Evolutionary conservation across 768 basidiomycete genomes (phyloP).

Genomic region (Macrolepiota dolichaula): DNA sequence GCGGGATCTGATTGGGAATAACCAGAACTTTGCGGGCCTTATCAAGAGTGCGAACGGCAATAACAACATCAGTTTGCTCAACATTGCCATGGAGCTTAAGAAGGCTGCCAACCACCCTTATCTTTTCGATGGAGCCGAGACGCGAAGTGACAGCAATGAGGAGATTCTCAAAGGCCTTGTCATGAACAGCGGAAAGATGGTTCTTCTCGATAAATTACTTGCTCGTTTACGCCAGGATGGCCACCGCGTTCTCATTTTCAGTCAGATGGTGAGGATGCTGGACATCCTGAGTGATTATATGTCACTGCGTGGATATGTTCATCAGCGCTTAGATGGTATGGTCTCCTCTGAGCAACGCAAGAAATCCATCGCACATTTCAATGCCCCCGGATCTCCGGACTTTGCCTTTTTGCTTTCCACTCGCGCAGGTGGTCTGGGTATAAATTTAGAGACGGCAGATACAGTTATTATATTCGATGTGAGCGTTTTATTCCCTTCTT

Average conservation of each 20-base stretch:
- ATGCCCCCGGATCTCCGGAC: conserved; percentile 87
- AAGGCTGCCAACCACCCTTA: conserved; percentile 98
- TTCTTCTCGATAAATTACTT: conserved; percentile 96
- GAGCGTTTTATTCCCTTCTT: conserved; percentile 30
- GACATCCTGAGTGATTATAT: conserved; percentile 99
- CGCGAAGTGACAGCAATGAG: conserved; percentile 53
- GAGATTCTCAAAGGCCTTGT: conserved; percentile 94
- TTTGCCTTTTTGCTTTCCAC: conserved; percentile 97
- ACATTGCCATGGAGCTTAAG: conserved; percentile 98
- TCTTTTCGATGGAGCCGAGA: conserved; percentile 95
- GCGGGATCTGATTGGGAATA: conserved; percentile 4
- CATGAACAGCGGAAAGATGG: conserved; percentile 99
- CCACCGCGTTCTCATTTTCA: conserved; percentile 97
- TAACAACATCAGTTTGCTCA: conserved; percentile 91
- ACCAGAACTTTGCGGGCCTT: conserved; percentile 88
- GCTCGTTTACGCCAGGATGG: conserved; percentile 84
- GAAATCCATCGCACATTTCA: conserved; percentile 96
- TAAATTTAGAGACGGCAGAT: conserved; percentile 98
- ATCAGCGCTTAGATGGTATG: conserved; percentile 95
- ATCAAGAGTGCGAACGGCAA: conserved; percentile 87
- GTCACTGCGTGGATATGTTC: conserved; percentile 81
- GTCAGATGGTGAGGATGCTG: conserved; percentile 98
- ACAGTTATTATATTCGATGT: conserved; percentile 99
- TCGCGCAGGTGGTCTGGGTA: conserved; percentile 94
- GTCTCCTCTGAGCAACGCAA: conserved; percentile 91